Evolutionary conservation across 192 early-diverging fungal species (phyloP).

Genomic region (Coemansia aciculifera): DNA sequence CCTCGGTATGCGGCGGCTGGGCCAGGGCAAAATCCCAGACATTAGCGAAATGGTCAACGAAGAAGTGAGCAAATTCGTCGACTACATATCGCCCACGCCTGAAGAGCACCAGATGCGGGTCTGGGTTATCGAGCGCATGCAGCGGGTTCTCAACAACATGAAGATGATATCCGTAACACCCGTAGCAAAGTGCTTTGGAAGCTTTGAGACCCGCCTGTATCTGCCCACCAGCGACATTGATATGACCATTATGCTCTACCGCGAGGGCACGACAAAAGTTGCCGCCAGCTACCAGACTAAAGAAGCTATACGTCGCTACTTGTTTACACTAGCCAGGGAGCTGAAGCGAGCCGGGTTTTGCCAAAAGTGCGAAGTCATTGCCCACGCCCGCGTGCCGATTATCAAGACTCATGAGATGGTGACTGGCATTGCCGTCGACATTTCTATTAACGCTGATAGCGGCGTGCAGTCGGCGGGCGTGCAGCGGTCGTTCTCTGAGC

Average conservation of each 20-base stretch:
- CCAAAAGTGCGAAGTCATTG: conserved; percentile 59
- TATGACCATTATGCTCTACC: conserved; percentile 49
- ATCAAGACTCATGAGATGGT: conserved; percentile 81
- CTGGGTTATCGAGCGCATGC: conserved; percentile 68
- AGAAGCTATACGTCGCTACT: conserved; percentile 19
- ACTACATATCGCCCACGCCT: conserved; percentile 78
- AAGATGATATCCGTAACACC: conserved; percentile 18
- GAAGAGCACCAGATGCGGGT: conserved; percentile 78
- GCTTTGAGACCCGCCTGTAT: conserved; percentile 84
- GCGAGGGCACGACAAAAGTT: conserved; percentile 11
- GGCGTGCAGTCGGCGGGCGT: conserved; percentile 64
- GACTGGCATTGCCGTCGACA: conserved; percentile 78
- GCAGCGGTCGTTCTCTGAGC: conserved; percentile 59
- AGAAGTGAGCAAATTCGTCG: conserved; percentile 75
- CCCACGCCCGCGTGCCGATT: conserved; percentile 81
- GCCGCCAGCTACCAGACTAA: conserved; percentile 23
- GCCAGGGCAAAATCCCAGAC: conserved; percentile 34
- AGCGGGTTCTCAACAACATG: conserved; percentile 48
- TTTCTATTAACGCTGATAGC: conserved; percentile 75
- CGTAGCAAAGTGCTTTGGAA: conserved; percentile 73
- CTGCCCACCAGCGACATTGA: conserved; percentile 84
- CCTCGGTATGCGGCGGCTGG: conserved; percentile 24
- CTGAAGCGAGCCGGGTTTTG: conserved; percentile 55
- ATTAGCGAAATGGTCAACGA: conserved; percentile 55
- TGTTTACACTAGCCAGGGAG: conserved; percentile 54